These are phyloP conservation scores for Bisporella sp. DNA, from an alignment of 2,329 filamentous ascomycete genomes.

Conservation along the genomic window DNA sequence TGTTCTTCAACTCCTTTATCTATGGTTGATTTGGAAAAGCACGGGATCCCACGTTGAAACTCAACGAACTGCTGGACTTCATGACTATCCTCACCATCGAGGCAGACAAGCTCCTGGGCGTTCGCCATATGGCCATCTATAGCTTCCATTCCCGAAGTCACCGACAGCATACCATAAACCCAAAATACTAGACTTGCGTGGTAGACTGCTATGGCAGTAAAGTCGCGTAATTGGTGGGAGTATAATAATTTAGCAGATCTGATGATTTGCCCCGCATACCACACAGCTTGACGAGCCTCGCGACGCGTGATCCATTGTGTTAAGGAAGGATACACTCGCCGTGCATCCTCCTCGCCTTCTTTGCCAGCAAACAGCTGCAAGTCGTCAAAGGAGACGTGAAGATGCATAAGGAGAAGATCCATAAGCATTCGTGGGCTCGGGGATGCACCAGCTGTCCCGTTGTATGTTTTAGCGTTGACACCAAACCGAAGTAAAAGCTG, in stretches of 20 bases:
- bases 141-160: no score
- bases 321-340: conserved; percentile 49
- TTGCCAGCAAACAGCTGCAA: conserved; percentile 62
- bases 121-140: background rate
- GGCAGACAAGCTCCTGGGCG: background rate
- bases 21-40: background rate
- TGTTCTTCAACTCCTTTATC: background rate
- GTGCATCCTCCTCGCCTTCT: conserved; percentile 59
- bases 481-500: conserved; percentile 26
- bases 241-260: conserved; percentile 48
- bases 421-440: conserved; percentile 2
- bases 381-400: conserved; percentile 58
- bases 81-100: background rate
- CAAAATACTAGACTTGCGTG: background rate
- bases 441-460: background rate
- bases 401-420: conserved; percentile 50
- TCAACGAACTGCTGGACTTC: background rate
- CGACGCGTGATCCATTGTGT: conserved; percentile 50
- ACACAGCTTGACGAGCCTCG: conserved; percentile 53
- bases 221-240: conserved; percentile 9
- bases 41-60: background rate
- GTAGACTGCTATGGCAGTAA: background rate
- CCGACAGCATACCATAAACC: background rate
- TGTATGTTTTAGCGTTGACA: background rate
- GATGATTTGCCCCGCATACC: conserved; percentile 62